Evolutionary conservation across 2,329 filamentous ascomycete species (phyloP).

Genomic region (Hirsutella thompsonii): DNA sequence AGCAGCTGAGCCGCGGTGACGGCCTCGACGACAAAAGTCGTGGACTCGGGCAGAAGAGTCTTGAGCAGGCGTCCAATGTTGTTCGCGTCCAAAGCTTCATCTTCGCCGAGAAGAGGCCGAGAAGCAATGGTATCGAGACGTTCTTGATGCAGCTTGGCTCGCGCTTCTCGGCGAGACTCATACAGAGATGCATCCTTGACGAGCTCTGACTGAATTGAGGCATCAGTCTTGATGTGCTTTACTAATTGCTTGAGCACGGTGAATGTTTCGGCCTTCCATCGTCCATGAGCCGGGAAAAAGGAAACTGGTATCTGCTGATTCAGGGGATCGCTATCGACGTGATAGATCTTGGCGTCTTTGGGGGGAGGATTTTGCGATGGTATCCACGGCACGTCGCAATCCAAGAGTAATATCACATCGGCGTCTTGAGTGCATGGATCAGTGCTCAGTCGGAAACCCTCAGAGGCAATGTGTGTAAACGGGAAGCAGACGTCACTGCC

Average conservation of each 20-base stretch:
- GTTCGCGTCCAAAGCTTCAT: neutral
- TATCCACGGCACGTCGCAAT: slow-evolving; percentile 85
- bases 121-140: neutral
- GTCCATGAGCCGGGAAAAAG: slow-evolving; percentile 50
- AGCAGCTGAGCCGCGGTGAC: slow-evolving; percentile 55
- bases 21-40: slow-evolving; percentile 46
- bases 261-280: slow-evolving; percentile 30
- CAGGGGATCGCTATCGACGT: slow-evolving; percentile 46
- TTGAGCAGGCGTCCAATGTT: neutral
- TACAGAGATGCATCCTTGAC: neutral
- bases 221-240: neutral
- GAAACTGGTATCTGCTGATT: slow-evolving; percentile 58
- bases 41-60: neutral
- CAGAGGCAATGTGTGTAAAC: slow-evolving; percentile 45
- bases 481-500: slow-evolving; percentile 69
- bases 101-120: neutral
- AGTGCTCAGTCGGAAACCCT: slow-evolving; percentile 56
- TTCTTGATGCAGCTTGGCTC: neutral
- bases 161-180: neutral
- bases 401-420: slow-evolving; percentile 67
- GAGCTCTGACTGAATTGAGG: neutral
- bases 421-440: slow-evolving; percentile 59
- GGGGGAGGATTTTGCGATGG: slow-evolving; percentile 48
- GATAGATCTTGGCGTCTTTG: slow-evolving; percentile 35
- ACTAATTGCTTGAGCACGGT: neutral